Conservation (phyloP, 352 stramenopile species). For the Pythium angustatum region DNA sequence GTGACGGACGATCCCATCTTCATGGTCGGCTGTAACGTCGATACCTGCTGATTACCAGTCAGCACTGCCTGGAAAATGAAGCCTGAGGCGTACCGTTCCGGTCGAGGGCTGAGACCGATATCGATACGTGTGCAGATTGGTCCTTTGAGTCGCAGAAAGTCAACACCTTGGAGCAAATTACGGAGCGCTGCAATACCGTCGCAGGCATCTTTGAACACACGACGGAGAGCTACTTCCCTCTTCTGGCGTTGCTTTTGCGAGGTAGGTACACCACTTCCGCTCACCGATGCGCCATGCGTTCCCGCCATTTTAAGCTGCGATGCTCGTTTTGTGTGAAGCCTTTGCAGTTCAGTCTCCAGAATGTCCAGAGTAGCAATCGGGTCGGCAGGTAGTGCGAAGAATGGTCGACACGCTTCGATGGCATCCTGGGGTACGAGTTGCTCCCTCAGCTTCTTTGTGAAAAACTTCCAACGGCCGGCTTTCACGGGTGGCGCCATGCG, state of each 20-base stretch:
- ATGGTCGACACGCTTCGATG: slow-evolving; percentile 66
- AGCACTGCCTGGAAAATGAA: slow-evolving; percentile 87
- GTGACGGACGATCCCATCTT: slow-evolving; percentile 25
- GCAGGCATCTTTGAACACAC: slow-evolving; percentile 67
- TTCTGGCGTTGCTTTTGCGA: slow-evolving; percentile 63
- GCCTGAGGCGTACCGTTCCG: slow-evolving; percentile 74
- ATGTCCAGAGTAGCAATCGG: slow-evolving; percentile 57
- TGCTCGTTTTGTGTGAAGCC: slow-evolving; percentile 52
- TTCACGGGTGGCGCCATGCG: slow-evolving; percentile 62
- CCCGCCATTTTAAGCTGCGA: slow-evolving; percentile 26
- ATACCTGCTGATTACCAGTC: slow-evolving; percentile 28
- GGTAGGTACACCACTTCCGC: not conserved
- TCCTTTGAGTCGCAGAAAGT: slow-evolving; percentile 59
- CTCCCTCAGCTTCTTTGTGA: slow-evolving; percentile 69
- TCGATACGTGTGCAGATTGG: slow-evolving; percentile 71
- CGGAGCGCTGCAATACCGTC: slow-evolving; percentile 68
- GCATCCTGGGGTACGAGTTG: slow-evolving; percentile 46
- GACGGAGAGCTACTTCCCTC: slow-evolving; percentile 56
- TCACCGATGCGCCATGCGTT: slow-evolving; percentile 12
- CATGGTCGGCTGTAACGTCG: slow-evolving; percentile 12
- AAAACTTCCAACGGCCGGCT: slow-evolving; percentile 70
- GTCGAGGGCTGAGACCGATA: slow-evolving; percentile 71
- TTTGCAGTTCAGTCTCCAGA: slow-evolving; percentile 67
- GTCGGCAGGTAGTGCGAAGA: slow-evolving; percentile 77
- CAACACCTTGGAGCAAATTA: slow-evolving; percentile 68